A percentile compares a stretch with the other conserved stretches of the same genome.
phyloP scores from a whole-genome alignment of 106 monocot genomes.

The Phalaenopsis aphrodite region DNA sequence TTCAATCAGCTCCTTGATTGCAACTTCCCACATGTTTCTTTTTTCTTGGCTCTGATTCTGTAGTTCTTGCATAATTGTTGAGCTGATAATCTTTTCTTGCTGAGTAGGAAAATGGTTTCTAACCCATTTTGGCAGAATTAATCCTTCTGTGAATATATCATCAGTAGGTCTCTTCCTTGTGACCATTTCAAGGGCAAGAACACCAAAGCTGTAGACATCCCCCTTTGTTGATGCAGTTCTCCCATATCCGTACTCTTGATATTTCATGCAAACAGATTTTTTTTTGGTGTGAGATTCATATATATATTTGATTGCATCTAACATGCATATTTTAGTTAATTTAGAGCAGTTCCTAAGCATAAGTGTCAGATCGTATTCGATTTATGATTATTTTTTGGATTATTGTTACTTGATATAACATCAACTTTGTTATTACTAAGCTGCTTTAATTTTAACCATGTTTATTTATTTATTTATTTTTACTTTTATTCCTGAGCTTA shows the following conservation, averaged over 20 bases:
- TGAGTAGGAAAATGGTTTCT: constrained; percentile 28
- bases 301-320: too few species aligned
- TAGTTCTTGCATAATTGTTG: background rate
- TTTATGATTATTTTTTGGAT: too few species aligned
- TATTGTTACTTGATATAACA: too few species aligned
- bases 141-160: constrained; percentile 42
- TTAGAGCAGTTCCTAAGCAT: too few species aligned
- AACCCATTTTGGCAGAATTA: constrained; percentile 59
- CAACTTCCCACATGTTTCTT: constrained; percentile 12
- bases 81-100: constrained; percentile 23
- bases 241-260: constrained; percentile 78
- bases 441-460: too few species aligned
- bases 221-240: constrained; percentile 58
- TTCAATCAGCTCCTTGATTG: constrained; percentile 31
- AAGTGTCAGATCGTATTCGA: too few species aligned
- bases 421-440: too few species aligned
- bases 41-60: background rate
- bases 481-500: too few species aligned
- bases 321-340: too few species aligned
- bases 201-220: constrained; percentile 88
- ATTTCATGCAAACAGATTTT: background rate
- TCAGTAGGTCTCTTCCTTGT: constrained; percentile 67
- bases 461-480: too few species aligned
- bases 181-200: constrained; percentile 60
- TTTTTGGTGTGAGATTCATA: too few species aligned